Evolutionary conservation across 2,329 filamentous ascomycete species (phyloP), one percentile per base, ranked within the genome.

Genomic region (Curvularia spicifera): DNA sequence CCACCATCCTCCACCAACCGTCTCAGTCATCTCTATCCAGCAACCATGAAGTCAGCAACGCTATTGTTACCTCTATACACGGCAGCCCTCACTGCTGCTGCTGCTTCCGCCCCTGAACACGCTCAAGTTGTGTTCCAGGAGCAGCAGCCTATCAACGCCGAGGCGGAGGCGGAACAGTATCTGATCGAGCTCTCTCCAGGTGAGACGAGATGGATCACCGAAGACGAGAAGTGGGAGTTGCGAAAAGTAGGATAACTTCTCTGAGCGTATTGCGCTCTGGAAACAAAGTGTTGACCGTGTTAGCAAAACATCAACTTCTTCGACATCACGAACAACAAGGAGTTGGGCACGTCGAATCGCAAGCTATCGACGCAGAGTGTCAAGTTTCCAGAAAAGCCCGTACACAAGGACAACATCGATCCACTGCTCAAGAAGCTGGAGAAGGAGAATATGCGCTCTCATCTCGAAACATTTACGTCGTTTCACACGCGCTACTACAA

Each of bases 201-300:
- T 55, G 84, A 94, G 74, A 93, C 89, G 24, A 82, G 85, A 82
- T 95, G 91, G 90, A 89, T 97, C 31, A 96, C 91, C 0, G 94
- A 98, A 71, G 91, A 97, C 35, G 88, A 97, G 80, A 99, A 98
- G 79, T 97, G 94, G 93, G 88, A 89, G 77, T 81, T 98, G 64
- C 89, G 90, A 72, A 84, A 92, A 67, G 93, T 96, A 84, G 57
- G 86, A 79, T 13, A 12, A 22, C 2, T 28, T 7, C 7, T 33
- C 12, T 4, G 5, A 29, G 9, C 13, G 8, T 13, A 15, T 7
- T 53, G 26, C 35, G 15, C 35, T 5, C 4, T 18, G 13, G 35
- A 37, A 26, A 18, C 4, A 18, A 42, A 10, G 24, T 12, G 50
- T 71, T 77, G 37, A 76, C 61, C 59, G 44, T 4, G 9, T 1